A percentile compares a stretch with the other conserved stretches of the same genome.
Evolutionary conservation across 208 protist species (phyloP).

Genomic region (Wallacemonas rigidus): DNA sequence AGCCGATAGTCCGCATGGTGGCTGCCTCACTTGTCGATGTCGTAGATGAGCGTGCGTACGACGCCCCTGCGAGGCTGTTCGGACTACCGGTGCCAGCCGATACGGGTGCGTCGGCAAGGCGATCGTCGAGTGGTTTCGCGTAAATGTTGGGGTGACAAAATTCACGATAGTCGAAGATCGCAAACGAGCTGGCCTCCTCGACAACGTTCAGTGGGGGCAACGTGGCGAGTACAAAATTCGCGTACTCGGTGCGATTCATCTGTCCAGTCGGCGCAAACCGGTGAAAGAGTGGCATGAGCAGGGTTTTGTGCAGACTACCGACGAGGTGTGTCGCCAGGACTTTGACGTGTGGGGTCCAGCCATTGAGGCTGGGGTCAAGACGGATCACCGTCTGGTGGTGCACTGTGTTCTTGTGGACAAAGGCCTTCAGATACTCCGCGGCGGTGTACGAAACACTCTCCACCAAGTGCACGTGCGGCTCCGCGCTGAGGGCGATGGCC

Average conservation of each 20-base stretch:
- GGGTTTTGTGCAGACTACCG: conserved; percentile 32
- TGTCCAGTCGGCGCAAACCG: conserved; percentile 48
- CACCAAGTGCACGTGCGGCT: conserved; percentile 60
- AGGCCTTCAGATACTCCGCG: conserved; percentile 53
- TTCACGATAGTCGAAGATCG: conserved; percentile 67
- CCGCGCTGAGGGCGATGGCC: conserved; percentile 67
- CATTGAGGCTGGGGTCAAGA: conserved; percentile 52
- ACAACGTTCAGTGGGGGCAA: conserved; percentile 48
- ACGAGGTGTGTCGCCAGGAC: conserved; percentile 71
- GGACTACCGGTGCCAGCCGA: too few relatives aligned
- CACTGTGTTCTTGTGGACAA: conserved; percentile 58
- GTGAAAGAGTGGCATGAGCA: conserved; percentile 72
- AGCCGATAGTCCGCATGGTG: conserved; percentile 26
- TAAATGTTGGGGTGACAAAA: conserved; percentile 38
- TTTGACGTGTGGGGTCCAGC: conserved; percentile 68
- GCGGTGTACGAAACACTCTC: conserved; percentile 74
- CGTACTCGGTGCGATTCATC: conserved; percentile 54
- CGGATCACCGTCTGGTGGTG: conserved; percentile 48
- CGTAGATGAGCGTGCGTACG: too few relatives aligned
- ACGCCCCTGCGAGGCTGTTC: too few relatives aligned
- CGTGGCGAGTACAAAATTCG: conserved; percentile 52
- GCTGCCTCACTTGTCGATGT: background rate
- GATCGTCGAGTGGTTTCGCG: conserved; percentile 4
- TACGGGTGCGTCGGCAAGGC: background rate
- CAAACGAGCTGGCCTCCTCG: conserved; percentile 49